A percentile compares a stretch with the other conserved stretches of the same genome.
These are phyloP conservation scores for Plasmodium blacklocki DNA, from an alignment of 169 alveolate genomes.

Conservation along the genomic window DNA sequence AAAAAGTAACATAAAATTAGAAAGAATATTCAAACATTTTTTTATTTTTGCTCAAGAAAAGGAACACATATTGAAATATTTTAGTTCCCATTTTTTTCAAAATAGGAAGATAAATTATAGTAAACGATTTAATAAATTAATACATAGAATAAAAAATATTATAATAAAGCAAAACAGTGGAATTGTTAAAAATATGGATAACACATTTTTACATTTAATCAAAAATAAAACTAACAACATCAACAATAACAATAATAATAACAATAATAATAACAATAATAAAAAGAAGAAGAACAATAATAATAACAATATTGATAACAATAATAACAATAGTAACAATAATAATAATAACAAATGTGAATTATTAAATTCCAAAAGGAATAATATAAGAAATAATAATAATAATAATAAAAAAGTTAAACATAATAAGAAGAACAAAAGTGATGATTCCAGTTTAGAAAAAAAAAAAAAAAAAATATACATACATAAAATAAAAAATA, in stretches of 20 bases:
- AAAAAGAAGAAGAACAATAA: neutral
- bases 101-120: slow-evolving; percentile 39
- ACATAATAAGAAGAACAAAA: neutral
- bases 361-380: neutral
- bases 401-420: neutral
- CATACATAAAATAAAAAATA: slow-evolving; percentile 31
- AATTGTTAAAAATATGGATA: neutral
- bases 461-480: slow-evolving; percentile 9
- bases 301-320: neutral
- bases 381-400: neutral
- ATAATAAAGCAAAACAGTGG: neutral
- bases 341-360: neutral
- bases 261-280: neutral
- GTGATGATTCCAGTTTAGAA: neutral
- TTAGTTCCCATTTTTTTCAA: slow-evolving; percentile 36
- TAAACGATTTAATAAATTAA: slow-evolving; percentile 23
- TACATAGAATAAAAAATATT: slow-evolving; percentile 5
- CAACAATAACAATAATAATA: too few species aligned
- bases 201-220: too few species aligned
- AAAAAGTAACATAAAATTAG: neutral
- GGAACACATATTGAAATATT: slow-evolving; percentile 14
- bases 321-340: too few species aligned
- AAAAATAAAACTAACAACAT: neutral
- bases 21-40: neutral
- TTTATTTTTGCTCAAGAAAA: slow-evolving; percentile 25